These are phyloP conservation scores for Eucalyptus viminalis DNA, from an alignment of 345 rosid species.

Conservation along the genomic window DNA sequence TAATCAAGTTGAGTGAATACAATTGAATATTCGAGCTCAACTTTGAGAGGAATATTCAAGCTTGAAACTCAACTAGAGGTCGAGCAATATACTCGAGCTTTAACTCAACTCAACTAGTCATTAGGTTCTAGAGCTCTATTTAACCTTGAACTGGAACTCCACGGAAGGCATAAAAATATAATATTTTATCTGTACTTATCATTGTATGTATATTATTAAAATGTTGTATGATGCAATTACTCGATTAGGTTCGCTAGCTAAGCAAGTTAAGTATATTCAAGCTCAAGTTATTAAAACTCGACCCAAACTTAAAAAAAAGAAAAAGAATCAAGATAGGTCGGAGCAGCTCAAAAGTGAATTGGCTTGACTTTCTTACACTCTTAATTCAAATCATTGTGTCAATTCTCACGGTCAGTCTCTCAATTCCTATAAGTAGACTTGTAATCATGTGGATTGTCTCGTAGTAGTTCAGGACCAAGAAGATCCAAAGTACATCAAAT, in stretches of 20 bases:
- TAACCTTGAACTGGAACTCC: not conserved
- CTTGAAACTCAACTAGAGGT: not conserved
- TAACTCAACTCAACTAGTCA: not conserved
- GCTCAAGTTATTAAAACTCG: not conserved
- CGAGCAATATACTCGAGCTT: not conserved
- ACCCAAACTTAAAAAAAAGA: accelerated
- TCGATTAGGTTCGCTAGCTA: not conserved
- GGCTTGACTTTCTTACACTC: too few relatives aligned
- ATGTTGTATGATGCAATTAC: not conserved
- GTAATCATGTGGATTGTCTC: not conserved
- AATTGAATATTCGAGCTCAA: not conserved
- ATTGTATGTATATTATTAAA: not conserved
- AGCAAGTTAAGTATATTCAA: not conserved
- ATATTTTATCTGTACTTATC: not conserved
- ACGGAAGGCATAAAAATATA: not conserved
- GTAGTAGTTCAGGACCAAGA: not conserved
- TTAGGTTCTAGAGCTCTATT: not conserved
- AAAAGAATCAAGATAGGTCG: not conserved
- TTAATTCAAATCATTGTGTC: too few relatives aligned
- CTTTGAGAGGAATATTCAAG: not conserved
- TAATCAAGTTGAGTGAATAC: not conserved
- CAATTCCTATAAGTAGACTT: not conserved
- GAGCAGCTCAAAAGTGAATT: not conserved
- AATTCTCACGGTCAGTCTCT: not conserved
- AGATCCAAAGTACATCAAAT: not conserved